Conservation (phyloP, 192 early-diverging fungal species). For the Pilobolus umbonatus region DNA sequence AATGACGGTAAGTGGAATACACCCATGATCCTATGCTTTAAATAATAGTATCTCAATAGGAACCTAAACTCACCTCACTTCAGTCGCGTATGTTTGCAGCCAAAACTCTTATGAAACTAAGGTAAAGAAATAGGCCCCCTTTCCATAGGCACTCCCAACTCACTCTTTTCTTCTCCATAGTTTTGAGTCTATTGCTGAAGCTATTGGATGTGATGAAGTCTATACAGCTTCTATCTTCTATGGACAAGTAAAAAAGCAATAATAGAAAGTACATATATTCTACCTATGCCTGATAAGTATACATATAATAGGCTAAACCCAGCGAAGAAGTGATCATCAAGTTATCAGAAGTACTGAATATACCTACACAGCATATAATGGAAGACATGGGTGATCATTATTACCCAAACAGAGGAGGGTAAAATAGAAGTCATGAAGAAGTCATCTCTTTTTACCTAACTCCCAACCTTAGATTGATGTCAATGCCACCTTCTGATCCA, state of each 20-base stretch:
- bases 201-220: conserved; percentile 54
- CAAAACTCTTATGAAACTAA: conserved; percentile 29
- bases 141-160: background rate
- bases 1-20: no score
- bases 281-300: background rate
- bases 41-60: background rate
- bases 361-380: conserved; percentile 27
- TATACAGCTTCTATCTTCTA: conserved; percentile 67
- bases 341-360: conserved; percentile 29
- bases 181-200: conserved; percentile 52
- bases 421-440: background rate
- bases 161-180: conserved; percentile 21
- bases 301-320: conserved; percentile 36
- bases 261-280: background rate
- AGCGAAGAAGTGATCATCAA: conserved; percentile 28
- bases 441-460: background rate
- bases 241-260: conserved; percentile 44
- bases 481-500: conserved; percentile 40
- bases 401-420: conserved; percentile 41
- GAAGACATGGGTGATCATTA: conserved; percentile 29
- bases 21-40: no score
- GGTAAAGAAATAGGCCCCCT: conserved; percentile 5
- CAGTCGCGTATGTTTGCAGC: conserved; percentile 25
- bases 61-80: conserved; percentile 23
- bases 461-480: conserved; percentile 23